These are phyloP conservation scores for Planoprotostelium fungivorum DNA, from an alignment of 78 protist genomes.

Conservation along the genomic window DNA sequence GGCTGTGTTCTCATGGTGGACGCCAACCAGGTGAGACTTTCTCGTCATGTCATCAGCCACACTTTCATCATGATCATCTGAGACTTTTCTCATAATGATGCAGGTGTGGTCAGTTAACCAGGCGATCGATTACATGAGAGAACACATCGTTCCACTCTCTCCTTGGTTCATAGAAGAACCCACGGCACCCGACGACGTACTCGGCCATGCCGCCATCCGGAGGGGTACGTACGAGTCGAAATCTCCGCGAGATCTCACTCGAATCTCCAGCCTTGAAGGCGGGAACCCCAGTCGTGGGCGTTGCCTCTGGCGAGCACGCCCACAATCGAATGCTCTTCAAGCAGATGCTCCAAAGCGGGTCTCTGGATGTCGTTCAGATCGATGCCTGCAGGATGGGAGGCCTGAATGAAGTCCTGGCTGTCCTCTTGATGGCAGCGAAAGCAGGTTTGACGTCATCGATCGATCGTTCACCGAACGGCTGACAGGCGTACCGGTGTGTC, in stretches of 20 bases:
- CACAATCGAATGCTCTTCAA: constrained; percentile 32
- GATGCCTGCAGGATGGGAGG: constrained; percentile 59
- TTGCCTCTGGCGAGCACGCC: background rate
- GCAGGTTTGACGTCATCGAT: background rate
- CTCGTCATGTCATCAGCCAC: too few species aligned
- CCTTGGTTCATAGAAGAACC: constrained; percentile 60
- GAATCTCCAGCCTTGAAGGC: too few species aligned
- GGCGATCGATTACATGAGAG: constrained; percentile 35
- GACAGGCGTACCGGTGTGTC: constrained; percentile 34
- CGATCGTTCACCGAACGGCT: background rate
- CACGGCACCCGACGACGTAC: constrained; percentile 45
- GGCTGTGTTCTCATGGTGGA: constrained; percentile 22
- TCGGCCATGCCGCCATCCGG: constrained; percentile 43
- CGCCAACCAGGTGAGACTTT: constrained; percentile 32
- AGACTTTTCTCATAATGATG: background rate
- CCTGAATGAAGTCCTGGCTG: constrained; percentile 24
- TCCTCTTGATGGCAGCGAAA: constrained; percentile 28
- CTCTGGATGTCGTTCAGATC: constrained; percentile 21
- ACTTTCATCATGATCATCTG: too few species aligned
- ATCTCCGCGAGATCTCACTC: background rate
- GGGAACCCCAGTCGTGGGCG: background rate
- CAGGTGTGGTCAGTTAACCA: constrained; percentile 28
- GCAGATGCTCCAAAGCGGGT: constrained; percentile 33
- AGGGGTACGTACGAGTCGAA: background rate
- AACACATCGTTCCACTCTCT: background rate